Evolutionary conservation across 352 stramenopile genomes (phyloP), one percentile per base, ranked within the genome.

Genomic region (Phytophthora idaei): DNA sequence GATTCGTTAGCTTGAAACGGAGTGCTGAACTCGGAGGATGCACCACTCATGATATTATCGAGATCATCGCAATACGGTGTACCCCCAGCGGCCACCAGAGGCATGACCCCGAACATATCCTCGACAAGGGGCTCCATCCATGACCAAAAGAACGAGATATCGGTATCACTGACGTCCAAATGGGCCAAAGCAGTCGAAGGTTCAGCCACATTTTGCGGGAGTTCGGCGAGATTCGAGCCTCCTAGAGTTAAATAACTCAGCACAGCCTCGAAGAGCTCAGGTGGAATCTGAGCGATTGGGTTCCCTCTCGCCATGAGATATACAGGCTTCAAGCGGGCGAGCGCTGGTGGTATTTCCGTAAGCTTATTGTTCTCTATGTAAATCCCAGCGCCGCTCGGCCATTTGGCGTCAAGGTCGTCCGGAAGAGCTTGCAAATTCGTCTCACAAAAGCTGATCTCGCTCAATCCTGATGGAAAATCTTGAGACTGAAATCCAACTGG

Each of bases 321-420:
- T 1, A 36, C 28, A 3, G 45, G 52, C 15, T 66, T 25, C 5
- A 71, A 36, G 12, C 45, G 39, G n/a, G 50, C 10, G 3, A 71
- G n/a, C 3, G 36, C 15, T 12, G 28, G 21, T 7, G 50, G 44
- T 11, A 68, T 32, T 42, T 25, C 15, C 5, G 46, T 64, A 1
- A 73, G 32, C 2, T 61, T 39, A 9, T 31, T 68, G 14, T 54
- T 63, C 29, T 73, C 52, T 0, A 68, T 25, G 14, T 51, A 44
- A 48, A 68, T 32, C 3, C 1, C 8, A 5, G 46, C 17, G 0
- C 31, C n/a, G 14, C 17, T 11, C 10, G 46, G 50, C 77, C 77
- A 87, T 8, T 53, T 60, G 5, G 42, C 6, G 48, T 80, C 51
- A 7, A 89, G 32, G 28, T 85, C 44, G 1, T 64, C n/a, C 0